Conservation (phyloP, 2,329 filamentous ascomycete genomes). For the Talaromyces sp. region DNA sequence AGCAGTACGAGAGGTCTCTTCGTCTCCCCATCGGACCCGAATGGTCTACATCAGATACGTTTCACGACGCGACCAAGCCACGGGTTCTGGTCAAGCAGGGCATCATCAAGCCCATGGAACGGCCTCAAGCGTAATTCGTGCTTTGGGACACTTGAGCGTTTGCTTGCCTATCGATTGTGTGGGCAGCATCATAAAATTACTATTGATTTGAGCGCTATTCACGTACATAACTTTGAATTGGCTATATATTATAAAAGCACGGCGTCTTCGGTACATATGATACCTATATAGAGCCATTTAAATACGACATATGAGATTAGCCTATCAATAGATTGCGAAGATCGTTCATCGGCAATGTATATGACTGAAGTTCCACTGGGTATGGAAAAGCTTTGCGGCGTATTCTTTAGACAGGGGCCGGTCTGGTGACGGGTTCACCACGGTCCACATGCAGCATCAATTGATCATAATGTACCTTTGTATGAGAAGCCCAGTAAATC, state of each 20-base stretch:
- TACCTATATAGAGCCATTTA: background rate
- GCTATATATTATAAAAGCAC: background rate
- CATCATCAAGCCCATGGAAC: conserved; percentile 80
- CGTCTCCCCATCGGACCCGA: conserved; percentile 85
- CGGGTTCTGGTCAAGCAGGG: conserved; percentile 87
- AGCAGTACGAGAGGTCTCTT: conserved; percentile 87
- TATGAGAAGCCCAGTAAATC: too few relatives aligned
- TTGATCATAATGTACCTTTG: background rate
- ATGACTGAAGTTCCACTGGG: background rate
- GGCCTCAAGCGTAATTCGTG: conserved; percentile 54
- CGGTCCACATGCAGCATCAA: background rate
- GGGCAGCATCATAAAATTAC: background rate
- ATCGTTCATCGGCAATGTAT: background rate
- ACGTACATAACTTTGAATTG: background rate
- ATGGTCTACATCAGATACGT: conserved; percentile 94
- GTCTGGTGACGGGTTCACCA: background rate
- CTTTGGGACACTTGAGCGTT: background rate
- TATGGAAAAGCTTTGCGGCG: background rate
- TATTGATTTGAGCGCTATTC: background rate
- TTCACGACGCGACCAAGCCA: conserved; percentile 85
- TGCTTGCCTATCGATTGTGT: background rate
- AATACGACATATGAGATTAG: background rate
- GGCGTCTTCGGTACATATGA: background rate
- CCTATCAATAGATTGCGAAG: background rate
- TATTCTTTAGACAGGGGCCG: background rate